Base-by-base conservation (phyloP, 345 rosid genomes). In the Camelina neglecta region DNA sequence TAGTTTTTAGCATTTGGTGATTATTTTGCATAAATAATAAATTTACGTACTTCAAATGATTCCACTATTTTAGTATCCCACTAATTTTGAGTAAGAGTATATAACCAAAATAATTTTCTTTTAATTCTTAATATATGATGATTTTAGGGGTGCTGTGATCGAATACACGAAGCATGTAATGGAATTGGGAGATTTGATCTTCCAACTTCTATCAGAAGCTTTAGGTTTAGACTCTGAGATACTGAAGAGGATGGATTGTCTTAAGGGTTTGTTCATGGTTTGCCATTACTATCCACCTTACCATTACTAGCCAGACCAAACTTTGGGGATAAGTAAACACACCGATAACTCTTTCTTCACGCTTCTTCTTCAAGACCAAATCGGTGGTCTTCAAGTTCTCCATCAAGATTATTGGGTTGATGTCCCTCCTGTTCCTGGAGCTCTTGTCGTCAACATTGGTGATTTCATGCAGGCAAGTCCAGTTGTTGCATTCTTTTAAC, bases 311-410 rank as follows among this genome's bases (percentile, higher is more conserved):
- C 84, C 87, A 11, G 78, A 80, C 38, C 12, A 65, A 20, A 82
- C 85, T 11, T 26, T 78, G 3, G 88, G 83, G 6, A 18, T 42
- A 8, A 41, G 47, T 42, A 63, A 62, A 8, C 85, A 85, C 35
- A 49, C 83, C 7, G 87, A 80, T 23, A 59, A 65, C 31, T 61
- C 69, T 51, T 75, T 78, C 62, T 20, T 82, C 48, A 80, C 84
- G 1, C 7, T 76, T 7, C 74, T 82, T 66, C 48, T 81, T 53
- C 84, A 82, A 51, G 84, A 82, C 35, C 73, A 79, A 21, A 39
- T 80, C 15, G 84, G 85, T 8, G 84, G 87, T 18, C 80, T 84
- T 48, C 84, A 84, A 62, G 65, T 81, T 57, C 76, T 73, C 33
- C 69, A 73, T 62, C 45, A 80, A 13, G 69, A 82, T 58, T 57